Evolutionary conservation across 495 filamentous ascomycete species (phyloP), one percentile per base, ranked within the genome.

Genomic region (Trichoderma reesei): DNA sequence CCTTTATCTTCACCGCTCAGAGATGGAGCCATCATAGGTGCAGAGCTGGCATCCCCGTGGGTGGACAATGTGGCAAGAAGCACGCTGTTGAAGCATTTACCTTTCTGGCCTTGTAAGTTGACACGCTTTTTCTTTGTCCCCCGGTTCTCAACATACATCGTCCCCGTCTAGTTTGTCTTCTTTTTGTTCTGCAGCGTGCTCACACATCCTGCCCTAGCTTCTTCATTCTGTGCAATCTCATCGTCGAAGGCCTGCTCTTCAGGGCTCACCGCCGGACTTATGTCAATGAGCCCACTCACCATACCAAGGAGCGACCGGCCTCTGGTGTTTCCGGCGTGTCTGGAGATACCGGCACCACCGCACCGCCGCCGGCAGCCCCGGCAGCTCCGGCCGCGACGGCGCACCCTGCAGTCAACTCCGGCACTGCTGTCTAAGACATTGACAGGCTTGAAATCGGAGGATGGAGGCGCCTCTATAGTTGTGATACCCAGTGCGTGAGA

Each of bases 1-100:
- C 59, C 5, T 61, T 61, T 33, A 39, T 61, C 59, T 61, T 61
- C 26, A 16, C 59, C 14, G 33, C 59, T 14, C 34, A 39, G 59
- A 16, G n/a, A 5, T 61, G 59, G 59, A 61, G 59, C 36, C 59
- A 41, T 6, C 11, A 61, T 20, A 8, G 38, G 18, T 61, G 59
- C 59, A n/a, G 16, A 3, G 13, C 7, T 10, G n/a, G 14, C 10
- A n/a, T 61, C 5, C 59, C 59, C 9, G 9, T 5, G 3, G 3
- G 9, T 10, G 59, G 59, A 5, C n/a, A 14, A 14, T 61, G 59
- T 41, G 16, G 59, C 36, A 10, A 10, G 59, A 61, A 61, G 59
- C 59, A 61, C 31, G 38, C 59, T 0, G 26, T 61, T 41, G 33
- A 61, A 34, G 59, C 59, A 20, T 61, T 38, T 11, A 39, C 10